Conservation (phyloP, 345 rosid species). For the Eucalyptus brandiana region DNA sequence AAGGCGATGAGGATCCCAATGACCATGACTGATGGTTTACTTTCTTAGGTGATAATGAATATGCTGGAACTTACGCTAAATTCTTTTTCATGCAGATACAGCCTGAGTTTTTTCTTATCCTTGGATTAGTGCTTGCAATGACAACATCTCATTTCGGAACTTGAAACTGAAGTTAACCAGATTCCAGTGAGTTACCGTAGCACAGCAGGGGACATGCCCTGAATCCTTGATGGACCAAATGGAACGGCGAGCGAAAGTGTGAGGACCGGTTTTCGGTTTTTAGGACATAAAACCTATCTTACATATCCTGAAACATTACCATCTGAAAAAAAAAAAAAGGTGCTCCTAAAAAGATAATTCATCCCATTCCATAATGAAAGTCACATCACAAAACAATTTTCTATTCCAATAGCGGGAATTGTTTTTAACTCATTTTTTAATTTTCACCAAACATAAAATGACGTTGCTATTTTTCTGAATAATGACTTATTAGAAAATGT, state of each 20-base stretch:
- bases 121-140: background rate
- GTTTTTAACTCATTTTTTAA: no score
- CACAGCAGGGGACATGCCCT: background rate
- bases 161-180: background rate
- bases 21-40: background rate
- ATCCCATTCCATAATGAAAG: no score
- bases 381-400: no score
- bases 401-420: no score
- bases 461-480: no score
- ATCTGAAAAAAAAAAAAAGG: no score
- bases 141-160: background rate
- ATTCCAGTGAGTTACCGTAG: background rate
- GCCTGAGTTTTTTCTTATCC: background rate
- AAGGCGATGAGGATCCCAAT: background rate
- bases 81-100: background rate
- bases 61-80: background rate
- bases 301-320: no score
- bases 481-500: no score
- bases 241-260: background rate
- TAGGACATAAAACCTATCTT: no score
- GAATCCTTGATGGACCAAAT: background rate
- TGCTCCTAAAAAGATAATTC: no score
- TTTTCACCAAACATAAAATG: no score
- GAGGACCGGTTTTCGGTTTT: background rate
- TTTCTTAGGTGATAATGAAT: background rate